Conservation (phyloP, 2,329 filamentous ascomycete genomes). For the Pseudomassariella vexata region DNA sequence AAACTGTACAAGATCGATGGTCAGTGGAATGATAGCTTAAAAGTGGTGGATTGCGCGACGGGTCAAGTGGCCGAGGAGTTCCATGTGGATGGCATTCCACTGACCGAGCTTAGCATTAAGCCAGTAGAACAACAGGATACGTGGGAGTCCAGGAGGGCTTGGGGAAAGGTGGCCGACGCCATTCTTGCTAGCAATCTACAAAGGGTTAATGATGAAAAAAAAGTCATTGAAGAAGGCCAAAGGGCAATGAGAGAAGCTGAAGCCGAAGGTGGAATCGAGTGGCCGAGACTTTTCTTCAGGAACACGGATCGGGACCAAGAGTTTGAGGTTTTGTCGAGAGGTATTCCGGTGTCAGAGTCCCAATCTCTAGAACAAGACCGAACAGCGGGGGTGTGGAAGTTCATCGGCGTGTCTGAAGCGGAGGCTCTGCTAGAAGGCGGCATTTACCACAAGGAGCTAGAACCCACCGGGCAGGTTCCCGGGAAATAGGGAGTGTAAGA, state of each 20-base stretch:
- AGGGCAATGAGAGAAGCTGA: slow-evolving; percentile 16
- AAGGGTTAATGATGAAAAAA: slow-evolving; percentile 11
- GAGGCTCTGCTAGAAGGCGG: slow-evolving; percentile 13
- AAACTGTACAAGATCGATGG: slow-evolving; percentile 21
- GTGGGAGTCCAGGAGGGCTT: slow-evolving; percentile 19
- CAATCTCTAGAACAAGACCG: slow-evolving; percentile 7
- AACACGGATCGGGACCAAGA: slow-evolving; percentile 8
- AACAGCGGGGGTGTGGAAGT: slow-evolving; percentile 17
- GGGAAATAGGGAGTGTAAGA: too few species aligned
- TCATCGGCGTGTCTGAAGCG: slow-evolving; percentile 12
- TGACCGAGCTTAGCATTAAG: slow-evolving; percentile 7
- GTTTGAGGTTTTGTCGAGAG: slow-evolving; percentile 12
- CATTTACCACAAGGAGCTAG: slow-evolving; percentile 1
- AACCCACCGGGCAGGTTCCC: slow-evolving; percentile 5
- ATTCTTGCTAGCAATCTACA: slow-evolving; percentile 13
- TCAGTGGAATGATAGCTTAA: slow-evolving; percentile 19
- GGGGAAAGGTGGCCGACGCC: slow-evolving; percentile 12
- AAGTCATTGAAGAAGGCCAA: slow-evolving; percentile 16
- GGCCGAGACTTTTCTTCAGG: slow-evolving; percentile 18
- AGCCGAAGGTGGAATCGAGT: slow-evolving; percentile 9
- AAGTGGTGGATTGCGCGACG: slow-evolving; percentile 10
- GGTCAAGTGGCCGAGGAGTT: slow-evolving; percentile 12
- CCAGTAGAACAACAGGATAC: slow-evolving; percentile 13
- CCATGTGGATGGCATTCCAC: slow-evolving; percentile 13
- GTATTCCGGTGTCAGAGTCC: slow-evolving; percentile 11